Percentiles rank a stretch among this genome's conserved stretches.
Evolutionary conservation across 2,329 filamentous ascomycete genomes (phyloP).

Genomic region (Aspergillus sergii): DNA sequence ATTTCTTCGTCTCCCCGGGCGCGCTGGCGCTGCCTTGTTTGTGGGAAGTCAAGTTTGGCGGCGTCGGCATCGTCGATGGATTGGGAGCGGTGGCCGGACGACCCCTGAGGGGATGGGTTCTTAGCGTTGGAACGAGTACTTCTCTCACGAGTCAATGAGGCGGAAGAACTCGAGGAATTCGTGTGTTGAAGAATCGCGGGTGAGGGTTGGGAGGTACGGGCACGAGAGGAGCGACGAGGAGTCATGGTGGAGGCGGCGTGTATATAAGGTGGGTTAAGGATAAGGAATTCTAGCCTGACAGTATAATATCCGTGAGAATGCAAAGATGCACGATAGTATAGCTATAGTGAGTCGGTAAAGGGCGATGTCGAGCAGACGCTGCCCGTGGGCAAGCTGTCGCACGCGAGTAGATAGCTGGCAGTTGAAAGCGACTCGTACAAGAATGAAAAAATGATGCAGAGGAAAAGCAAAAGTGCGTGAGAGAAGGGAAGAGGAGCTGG

Average conservation of each 20-base stretch:
- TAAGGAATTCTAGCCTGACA: slow-evolving; percentile 12
- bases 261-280: slow-evolving; percentile 16
- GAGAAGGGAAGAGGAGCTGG: slow-evolving; percentile 16
- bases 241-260: slow-evolving; percentile 51
- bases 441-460: slow-evolving; percentile 17
- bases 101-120: slow-evolving; percentile 72
- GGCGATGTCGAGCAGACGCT: slow-evolving; percentile 14
- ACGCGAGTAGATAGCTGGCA: slow-evolving; percentile 26
- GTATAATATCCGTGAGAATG: slow-evolving; percentile 4
- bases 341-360: slow-evolving; percentile 11
- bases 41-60: slow-evolving; percentile 62
- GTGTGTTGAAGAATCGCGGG: slow-evolving; percentile 73
- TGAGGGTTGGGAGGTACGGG: slow-evolving; percentile 73
- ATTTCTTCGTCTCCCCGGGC: slow-evolving; percentile 66
- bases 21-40: slow-evolving; percentile 78
- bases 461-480: slow-evolving; percentile 14
- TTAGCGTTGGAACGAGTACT: slow-evolving; percentile 73
- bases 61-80: slow-evolving; percentile 58
- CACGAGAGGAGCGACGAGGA: slow-evolving; percentile 88
- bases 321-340: slow-evolving; percentile 7
- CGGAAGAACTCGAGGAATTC: slow-evolving; percentile 72
- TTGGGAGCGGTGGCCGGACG: slow-evolving; percentile 61
- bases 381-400: slow-evolving; percentile 27
- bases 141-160: slow-evolving; percentile 75
- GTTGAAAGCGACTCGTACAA: slow-evolving; percentile 22